Conservation (phyloP, 306 rosid genomes). For the Rosa lucieae region DNA sequence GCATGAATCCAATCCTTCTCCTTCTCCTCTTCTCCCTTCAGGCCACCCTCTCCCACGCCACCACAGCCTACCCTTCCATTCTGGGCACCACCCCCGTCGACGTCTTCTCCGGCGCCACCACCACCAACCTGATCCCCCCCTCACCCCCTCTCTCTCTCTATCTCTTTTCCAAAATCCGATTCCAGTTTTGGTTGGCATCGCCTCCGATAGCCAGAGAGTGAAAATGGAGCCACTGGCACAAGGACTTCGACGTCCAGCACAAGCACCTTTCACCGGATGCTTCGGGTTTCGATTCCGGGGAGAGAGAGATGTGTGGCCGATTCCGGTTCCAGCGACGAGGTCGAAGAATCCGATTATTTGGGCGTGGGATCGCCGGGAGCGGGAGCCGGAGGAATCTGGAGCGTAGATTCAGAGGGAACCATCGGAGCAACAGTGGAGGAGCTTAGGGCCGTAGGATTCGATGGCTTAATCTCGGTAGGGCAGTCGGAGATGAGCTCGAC, state of each 20-base stretch:
- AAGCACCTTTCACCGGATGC: no score
- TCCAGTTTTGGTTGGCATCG: no score
- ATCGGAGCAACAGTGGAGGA: constrained; percentile 84
- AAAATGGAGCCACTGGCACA: no score
- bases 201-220: no score
- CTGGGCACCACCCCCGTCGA: constrained; percentile 43
- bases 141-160: no score
- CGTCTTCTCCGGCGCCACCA: constrained; percentile 19
- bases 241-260: no score
- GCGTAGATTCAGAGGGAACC: constrained; percentile 85
- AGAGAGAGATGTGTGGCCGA: no score
- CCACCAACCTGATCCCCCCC: constrained; percentile 38
- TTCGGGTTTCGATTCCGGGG: no score
- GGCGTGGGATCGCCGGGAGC: constrained; percentile 10
- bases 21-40: constrained; percentile 28
- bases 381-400: constrained; percentile 51
- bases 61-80: constrained; percentile 51
- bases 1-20: constrained; percentile 35
- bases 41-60: constrained; percentile 28
- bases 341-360: no score
- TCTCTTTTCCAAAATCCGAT: no score
- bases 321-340: no score
- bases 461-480: constrained; percentile 69
- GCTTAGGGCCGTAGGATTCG: constrained; percentile 70
- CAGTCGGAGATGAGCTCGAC: constrained; percentile 55